Conservation (phyloP, 2,329 filamentous ascomycete genomes). For the Phoma sp. region DNA sequence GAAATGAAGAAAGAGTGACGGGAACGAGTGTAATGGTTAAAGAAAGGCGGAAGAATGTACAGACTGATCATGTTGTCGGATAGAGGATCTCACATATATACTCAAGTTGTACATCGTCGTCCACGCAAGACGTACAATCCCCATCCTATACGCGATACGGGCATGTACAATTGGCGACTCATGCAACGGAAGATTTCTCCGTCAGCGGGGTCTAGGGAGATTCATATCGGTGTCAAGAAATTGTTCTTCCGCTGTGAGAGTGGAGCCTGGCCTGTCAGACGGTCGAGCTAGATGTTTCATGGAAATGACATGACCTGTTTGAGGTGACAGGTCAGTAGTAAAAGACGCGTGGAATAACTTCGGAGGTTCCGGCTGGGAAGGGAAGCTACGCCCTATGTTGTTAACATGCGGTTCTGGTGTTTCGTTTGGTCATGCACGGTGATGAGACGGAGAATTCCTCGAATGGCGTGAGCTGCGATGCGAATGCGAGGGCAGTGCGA, state of each 20-base stretch:
- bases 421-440: background rate
- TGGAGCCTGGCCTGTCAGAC: constrained; percentile 5
- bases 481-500: background rate
- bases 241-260: background rate
- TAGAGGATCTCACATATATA: background rate
- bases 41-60: background rate
- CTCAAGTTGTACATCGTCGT: background rate
- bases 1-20: constrained; percentile 8
- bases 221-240: background rate
- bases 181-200: background rate
- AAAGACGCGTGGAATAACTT: too few relatives aligned
- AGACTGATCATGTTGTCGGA: background rate
- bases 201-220: background rate
- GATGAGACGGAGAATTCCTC: background rate
- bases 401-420: constrained; percentile 1
- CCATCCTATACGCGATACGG: too few relatives aligned
- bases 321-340: background rate
- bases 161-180: too few relatives aligned
- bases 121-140: background rate
- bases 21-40: constrained; percentile 11
- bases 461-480: background rate
- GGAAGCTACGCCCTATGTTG: background rate
- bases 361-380: too few relatives aligned
- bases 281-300: constrained; percentile 10
- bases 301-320: constrained; percentile 1